phyloP scores from a whole-genome alignment of 1,139 yeast genomes.

The Meyerozyma elateridarum region DNA sequence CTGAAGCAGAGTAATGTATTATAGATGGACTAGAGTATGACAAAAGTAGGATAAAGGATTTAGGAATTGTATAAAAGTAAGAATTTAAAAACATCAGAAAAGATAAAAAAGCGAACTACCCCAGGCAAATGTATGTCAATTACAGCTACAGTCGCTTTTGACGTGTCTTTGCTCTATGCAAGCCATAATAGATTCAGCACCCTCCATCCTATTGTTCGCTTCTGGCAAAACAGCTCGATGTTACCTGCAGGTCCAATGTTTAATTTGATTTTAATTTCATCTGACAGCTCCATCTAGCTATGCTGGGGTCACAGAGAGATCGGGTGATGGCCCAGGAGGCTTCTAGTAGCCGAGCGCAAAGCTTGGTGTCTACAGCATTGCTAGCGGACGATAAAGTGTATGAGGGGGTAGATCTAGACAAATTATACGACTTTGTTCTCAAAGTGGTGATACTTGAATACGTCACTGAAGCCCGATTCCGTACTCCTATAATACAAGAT shows the following conservation, averaged over 20 bases:
- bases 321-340: constrained; percentile 7
- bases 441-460: constrained; percentile 52
- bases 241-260: too few relatives aligned
- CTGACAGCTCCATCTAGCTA: too few relatives aligned
- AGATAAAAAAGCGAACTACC: too few relatives aligned
- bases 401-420: constrained; percentile 22
- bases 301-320: constrained; percentile 4
- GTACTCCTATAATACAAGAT: constrained; percentile 28
- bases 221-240: too few relatives aligned
- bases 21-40: constrained; percentile 1
- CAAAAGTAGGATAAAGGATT: not conserved
- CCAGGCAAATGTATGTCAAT: too few relatives aligned
- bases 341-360: constrained; percentile 14
- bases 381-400: constrained; percentile 19
- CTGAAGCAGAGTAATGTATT: not conserved
- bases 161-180: too few relatives aligned
- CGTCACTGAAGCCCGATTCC: constrained; percentile 54
- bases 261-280: too few relatives aligned
- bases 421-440: constrained; percentile 39
- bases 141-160: too few relatives aligned
- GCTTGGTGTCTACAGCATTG: constrained; percentile 23
- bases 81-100: too few relatives aligned
- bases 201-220: too few relatives aligned
- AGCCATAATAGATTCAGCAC: too few relatives aligned
- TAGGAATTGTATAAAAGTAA: too few relatives aligned